Percentiles rank a stretch among this genome's conserved stretches.
These are phyloP conservation scores for Pestalotiopsis sp. DNA, from an alignment of 2,329 filamentous ascomycete species.

Conservation along the genomic window DNA sequence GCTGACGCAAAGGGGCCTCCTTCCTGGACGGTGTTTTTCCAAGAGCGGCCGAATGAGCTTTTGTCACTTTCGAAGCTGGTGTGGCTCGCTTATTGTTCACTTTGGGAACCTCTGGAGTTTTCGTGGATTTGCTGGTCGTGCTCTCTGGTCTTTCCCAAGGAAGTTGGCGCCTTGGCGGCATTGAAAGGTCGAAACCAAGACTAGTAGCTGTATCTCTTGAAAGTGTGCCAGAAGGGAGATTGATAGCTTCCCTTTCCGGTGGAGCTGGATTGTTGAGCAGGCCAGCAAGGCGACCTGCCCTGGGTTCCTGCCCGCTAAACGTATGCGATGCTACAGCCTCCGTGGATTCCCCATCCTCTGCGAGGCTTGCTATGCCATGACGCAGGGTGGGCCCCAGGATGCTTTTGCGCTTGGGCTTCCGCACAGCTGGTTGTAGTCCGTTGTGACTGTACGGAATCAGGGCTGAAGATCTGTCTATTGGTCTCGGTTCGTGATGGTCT, in stretches of 20 bases:
- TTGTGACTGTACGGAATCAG: slow-evolving; percentile 3
- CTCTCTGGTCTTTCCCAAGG: slow-evolving; percentile 30
- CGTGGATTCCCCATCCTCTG: slow-evolving; percentile 22
- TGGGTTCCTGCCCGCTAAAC: background rate
- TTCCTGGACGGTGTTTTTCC: slow-evolving; percentile 15
- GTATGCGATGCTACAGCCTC: background rate
- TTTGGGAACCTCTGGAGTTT: slow-evolving; percentile 11
- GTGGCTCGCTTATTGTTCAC: slow-evolving; percentile 10
- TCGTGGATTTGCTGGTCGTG: slow-evolving; percentile 11
- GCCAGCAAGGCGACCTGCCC: slow-evolving; percentile 17
- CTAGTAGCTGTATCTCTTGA: background rate
- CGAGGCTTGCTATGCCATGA: slow-evolving; percentile 22
- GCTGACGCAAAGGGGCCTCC: slow-evolving; percentile 54
- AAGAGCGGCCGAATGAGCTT: slow-evolving; percentile 11
- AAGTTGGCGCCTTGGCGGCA: slow-evolving; percentile 40
- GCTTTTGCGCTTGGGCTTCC: slow-evolving; percentile 3
- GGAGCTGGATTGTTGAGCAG: slow-evolving; percentile 23
- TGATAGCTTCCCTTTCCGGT: slow-evolving; percentile 14
- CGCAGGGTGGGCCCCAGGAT: slow-evolving; percentile 10
- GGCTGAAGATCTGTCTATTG: slow-evolving; percentile 6
- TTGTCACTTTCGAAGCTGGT: slow-evolving; percentile 13
- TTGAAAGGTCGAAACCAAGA: slow-evolving; percentile 22
- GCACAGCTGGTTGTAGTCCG: background rate
- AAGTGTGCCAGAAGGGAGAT: background rate
- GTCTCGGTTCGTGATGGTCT: background rate